These are phyloP conservation scores for Nakazawaea populi DNA, from an alignment of 805 yeast species.

Conservation along the genomic window DNA sequence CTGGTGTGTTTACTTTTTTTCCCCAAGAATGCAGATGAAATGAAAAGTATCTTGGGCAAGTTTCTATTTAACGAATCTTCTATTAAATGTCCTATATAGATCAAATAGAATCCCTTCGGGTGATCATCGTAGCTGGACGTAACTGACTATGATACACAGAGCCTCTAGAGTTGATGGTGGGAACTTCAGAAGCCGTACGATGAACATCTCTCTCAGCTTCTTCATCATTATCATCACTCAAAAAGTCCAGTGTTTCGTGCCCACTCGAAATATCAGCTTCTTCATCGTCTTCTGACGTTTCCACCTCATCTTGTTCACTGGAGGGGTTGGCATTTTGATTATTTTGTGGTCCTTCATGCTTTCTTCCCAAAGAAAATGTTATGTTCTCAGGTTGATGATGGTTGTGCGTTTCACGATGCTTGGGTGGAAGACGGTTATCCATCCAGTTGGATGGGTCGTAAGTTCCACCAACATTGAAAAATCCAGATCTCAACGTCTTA, in stretches of 20 bases:
- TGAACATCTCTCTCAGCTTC: background rate
- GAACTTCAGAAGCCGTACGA: background rate
- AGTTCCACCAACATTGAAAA: constrained; percentile 7
- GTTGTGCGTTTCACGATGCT: background rate
- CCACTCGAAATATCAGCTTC: background rate
- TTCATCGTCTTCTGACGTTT: background rate
- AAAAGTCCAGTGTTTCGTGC: no score
- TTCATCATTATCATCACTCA: background rate
- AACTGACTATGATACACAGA: background rate
- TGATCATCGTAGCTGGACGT: background rate
- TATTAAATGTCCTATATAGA: background rate
- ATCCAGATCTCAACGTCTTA: constrained; percentile 6
- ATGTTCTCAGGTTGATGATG: constrained; percentile 9
- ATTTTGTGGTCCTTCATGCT: background rate
- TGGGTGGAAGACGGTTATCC: constrained; percentile 4
- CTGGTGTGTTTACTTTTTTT: background rate
- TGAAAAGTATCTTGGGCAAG: no score
- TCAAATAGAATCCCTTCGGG: background rate
- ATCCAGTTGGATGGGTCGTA: constrained; percentile 4
- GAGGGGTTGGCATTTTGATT: background rate
- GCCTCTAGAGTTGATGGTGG: background rate
- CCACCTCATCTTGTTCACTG: background rate
- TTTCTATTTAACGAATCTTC: no score
- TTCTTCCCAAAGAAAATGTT: constrained; percentile 3
- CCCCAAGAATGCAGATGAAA: background rate